Percentiles rank a stretch among this genome's conserved stretches.
Evolutionary conservation across 2,329 filamentous ascomycete species (phyloP).

Genomic region (Monosporascus sp.): DNA sequence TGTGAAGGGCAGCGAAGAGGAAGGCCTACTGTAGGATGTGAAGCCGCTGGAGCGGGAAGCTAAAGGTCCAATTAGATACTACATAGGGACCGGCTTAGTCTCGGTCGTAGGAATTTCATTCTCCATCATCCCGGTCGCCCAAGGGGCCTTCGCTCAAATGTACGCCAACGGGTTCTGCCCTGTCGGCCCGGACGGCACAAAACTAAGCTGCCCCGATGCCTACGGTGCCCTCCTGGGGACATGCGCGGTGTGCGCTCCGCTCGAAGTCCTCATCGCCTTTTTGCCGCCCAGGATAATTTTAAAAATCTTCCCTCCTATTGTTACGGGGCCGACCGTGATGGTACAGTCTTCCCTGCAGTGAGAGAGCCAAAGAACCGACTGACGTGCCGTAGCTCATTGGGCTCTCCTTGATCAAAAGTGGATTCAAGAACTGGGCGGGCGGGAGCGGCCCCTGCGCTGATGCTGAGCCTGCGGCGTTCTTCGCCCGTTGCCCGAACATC

Average conservation of each 20-base stretch:
- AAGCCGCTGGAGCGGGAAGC: background rate
- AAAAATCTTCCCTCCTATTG: conserved; percentile 72
- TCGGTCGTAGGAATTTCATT: conserved; percentile 78
- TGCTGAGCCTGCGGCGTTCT: conserved; percentile 48
- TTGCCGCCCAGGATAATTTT: conserved; percentile 64
- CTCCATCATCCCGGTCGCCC: conserved; percentile 67
- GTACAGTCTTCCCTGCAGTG: conserved; percentile 8
- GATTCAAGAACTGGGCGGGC: conserved; percentile 74
- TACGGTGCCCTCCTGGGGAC: conserved; percentile 75
- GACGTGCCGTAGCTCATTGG: conserved; percentile 54
- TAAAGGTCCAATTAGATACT: conserved; percentile 49
- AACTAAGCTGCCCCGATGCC: conserved; percentile 67
- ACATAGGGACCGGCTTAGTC: conserved; percentile 72
- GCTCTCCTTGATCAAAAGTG: conserved; percentile 64
- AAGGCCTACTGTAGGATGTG: too few relatives aligned
- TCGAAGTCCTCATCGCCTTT: conserved; percentile 72
- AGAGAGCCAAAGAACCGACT: background rate
- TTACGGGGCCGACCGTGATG: conserved; percentile 67
- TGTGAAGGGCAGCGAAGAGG: too few relatives aligned
- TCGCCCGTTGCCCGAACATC: conserved; percentile 60
- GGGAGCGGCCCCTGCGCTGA: conserved; percentile 58
- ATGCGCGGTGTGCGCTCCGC: conserved; percentile 55
- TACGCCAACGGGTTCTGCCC: conserved; percentile 67
- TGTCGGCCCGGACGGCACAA: conserved; percentile 54
- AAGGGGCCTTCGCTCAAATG: conserved; percentile 70